These are phyloP conservation scores for Exophiala sp. DNA, from an alignment of 2,329 filamentous ascomycete species.

Conservation along the genomic window DNA sequence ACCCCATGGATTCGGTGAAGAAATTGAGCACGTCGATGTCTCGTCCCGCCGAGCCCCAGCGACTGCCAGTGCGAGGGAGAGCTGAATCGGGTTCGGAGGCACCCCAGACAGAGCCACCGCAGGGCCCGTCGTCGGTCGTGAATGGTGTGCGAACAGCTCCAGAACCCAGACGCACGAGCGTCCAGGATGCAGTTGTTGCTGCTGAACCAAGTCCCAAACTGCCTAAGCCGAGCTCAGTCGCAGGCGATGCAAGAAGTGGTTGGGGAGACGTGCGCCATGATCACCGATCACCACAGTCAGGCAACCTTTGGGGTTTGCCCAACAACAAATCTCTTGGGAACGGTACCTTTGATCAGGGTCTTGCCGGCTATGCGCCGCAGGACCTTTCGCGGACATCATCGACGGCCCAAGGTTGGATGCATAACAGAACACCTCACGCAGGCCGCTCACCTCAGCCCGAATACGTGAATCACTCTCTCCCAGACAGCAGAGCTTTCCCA, in stretches of 20 bases:
- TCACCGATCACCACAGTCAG: constrained; percentile 34
- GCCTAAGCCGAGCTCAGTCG: constrained; percentile 19
- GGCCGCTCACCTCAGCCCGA: constrained; percentile 27
- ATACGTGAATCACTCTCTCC: constrained; percentile 28
- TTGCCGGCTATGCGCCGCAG: constrained; percentile 45
- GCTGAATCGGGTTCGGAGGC: constrained; percentile 13
- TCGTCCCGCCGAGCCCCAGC: constrained; percentile 34
- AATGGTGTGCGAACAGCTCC: constrained; percentile 31
- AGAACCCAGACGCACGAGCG: constrained; percentile 14
- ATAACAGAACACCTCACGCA: constrained; percentile 26
- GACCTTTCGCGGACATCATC: constrained; percentile 41
- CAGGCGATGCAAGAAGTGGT: constrained; percentile 22
- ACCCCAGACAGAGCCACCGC: constrained; percentile 11
- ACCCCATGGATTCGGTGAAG: constrained; percentile 51
- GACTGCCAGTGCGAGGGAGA: constrained; percentile 24
- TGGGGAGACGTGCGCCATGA: constrained; percentile 32
- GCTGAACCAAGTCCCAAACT: constrained; percentile 24
- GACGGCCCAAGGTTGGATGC: constrained; percentile 34
- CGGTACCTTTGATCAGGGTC: constrained; percentile 55
- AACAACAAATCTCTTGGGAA: constrained; percentile 56
- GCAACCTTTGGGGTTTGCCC: constrained; percentile 56
- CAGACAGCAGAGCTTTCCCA: constrained; percentile 32
- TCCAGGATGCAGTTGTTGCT: constrained; percentile 6
- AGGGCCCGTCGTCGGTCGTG: constrained; percentile 25
- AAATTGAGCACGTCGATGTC: constrained; percentile 34